A percentile compares a stretch with the other conserved stretches of the same genome.
phyloP scores from a whole-genome alignment of 345 rosid genomes.

The Turnera subulata region DNA sequence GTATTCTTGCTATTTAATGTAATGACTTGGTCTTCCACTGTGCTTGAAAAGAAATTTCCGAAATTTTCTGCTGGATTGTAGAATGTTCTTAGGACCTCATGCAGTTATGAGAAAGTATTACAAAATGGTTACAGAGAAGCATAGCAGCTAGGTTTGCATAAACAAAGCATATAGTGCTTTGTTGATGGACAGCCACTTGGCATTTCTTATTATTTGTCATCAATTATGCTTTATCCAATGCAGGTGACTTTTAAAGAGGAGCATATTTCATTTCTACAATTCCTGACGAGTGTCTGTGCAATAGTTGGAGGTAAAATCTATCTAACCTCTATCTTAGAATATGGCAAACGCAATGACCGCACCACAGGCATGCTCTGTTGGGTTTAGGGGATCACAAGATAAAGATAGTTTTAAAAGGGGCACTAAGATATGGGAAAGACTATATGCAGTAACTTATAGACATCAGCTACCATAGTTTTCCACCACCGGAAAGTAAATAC shows the following conservation, averaged over 20 bases:
- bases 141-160: too few relatives aligned
- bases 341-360: background rate
- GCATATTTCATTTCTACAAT: slow-evolving; percentile 26
- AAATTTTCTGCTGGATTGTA: too few relatives aligned
- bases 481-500: too few relatives aligned
- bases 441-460: too few relatives aligned
- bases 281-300: slow-evolving; percentile 28
- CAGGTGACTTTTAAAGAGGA: slow-evolving; percentile 27
- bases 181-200: background rate
- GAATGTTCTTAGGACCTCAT: too few relatives aligned
- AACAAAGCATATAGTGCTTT: too few relatives aligned
- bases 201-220: background rate
- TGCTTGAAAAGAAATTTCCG: background rate
- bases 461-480: too few relatives aligned
- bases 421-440: background rate
- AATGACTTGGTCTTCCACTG: background rate
- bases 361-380: background rate
- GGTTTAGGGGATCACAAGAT: background rate
- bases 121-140: too few relatives aligned
- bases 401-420: background rate
- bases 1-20: too few relatives aligned
- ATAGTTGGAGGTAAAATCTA: slow-evolving; percentile 26
- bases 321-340: background rate
- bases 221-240: background rate
- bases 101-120: too few relatives aligned